These are phyloP conservation scores for Starmerella stellata DNA, from an alignment of 805 yeast species.

Conservation along the genomic window DNA sequence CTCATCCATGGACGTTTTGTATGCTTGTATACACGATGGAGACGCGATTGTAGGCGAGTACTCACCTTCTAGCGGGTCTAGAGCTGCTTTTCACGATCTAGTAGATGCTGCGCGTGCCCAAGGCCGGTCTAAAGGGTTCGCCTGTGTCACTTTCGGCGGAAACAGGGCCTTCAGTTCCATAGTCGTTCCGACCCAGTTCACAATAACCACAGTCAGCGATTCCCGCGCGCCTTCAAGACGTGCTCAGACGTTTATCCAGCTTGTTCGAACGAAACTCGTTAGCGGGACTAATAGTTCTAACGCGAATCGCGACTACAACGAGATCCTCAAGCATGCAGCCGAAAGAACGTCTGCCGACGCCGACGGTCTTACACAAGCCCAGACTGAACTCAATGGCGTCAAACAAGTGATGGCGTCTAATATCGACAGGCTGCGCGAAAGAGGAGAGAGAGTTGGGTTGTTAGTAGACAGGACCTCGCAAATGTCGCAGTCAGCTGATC, in stretches of 20 bases:
- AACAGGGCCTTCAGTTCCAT: conserved; percentile 13
- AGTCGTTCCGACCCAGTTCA: no score
- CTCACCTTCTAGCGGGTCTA: no score
- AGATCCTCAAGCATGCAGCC: conserved; percentile 9
- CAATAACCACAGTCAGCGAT: conserved; percentile 10
- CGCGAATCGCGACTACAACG: conserved; percentile 1
- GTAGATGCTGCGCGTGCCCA: no score
- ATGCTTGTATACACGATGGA: no score
- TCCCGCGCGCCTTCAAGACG: conserved; percentile 17
- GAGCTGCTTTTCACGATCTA: no score
- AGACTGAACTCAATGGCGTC: conserved; percentile 42
- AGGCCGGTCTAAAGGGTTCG: conserved; percentile 10
- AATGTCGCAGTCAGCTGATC: conserved; percentile 45
- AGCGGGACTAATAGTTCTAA: conserved; percentile 2
- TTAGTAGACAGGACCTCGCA: conserved; percentile 66
- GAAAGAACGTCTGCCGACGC: conserved; percentile 7
- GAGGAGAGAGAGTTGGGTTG: conserved; percentile 59
- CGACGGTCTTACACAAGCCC: conserved; percentile 19
- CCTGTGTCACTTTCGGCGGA: conserved; percentile 10
- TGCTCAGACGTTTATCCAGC: conserved; percentile 16
- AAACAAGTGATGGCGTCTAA: conserved; percentile 54
- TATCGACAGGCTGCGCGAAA: conserved; percentile 47
- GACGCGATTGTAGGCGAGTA: no score
- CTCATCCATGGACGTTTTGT: no score
- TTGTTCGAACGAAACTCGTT: conserved; percentile 14